A percentile compares a stretch with the other conserved stretches of the same genome.
Conservation (phyloP, 2,329 filamentous ascomycete species). For the Colletotrichum echinochloae region DNA sequence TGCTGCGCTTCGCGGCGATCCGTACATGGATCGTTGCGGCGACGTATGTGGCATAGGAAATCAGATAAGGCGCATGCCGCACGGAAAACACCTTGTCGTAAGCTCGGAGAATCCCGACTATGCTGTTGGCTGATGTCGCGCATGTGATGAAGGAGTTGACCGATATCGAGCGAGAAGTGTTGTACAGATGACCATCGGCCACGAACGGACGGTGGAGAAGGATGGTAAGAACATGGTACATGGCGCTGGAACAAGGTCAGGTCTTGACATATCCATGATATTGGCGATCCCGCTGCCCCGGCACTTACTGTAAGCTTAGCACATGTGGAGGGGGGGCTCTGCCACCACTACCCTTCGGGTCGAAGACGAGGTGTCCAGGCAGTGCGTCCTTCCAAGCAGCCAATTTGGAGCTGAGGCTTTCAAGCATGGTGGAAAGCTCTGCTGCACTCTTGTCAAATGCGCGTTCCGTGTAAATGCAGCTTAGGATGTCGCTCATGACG, state of each 20-base stretch:
- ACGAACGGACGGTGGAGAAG: constrained; percentile 67
- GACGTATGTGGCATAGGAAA: constrained; percentile 68
- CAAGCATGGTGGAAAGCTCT: constrained; percentile 52
- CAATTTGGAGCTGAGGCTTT: constrained; percentile 55
- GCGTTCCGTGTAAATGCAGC: constrained; percentile 58
- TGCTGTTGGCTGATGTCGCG: constrained; percentile 58
- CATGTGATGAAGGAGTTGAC: constrained; percentile 59
- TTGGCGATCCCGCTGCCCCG: background rate
- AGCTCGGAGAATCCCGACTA: constrained; percentile 56
- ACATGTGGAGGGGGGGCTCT: constrained; percentile 58
- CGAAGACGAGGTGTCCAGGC: constrained; percentile 56
- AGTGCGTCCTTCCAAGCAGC: constrained; percentile 56
- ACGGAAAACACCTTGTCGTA: constrained; percentile 61
- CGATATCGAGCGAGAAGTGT: constrained; percentile 54
- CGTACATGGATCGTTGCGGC: constrained; percentile 64
- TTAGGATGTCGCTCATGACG: constrained; percentile 59
- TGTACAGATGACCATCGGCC: constrained; percentile 61
- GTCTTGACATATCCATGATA: rapidly evolving
- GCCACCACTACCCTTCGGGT: constrained; percentile 45
- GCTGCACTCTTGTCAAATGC: constrained; percentile 51
- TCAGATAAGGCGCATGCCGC: constrained; percentile 61
- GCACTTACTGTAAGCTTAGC: constrained; percentile 54
- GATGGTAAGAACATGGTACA: constrained; percentile 64
- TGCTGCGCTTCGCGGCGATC: constrained; percentile 59
- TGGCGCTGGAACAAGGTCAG: constrained; percentile 48